phyloP scores from a whole-genome alignment of 768 basidiomycete species.

The Plicaturopsis crispa region DNA sequence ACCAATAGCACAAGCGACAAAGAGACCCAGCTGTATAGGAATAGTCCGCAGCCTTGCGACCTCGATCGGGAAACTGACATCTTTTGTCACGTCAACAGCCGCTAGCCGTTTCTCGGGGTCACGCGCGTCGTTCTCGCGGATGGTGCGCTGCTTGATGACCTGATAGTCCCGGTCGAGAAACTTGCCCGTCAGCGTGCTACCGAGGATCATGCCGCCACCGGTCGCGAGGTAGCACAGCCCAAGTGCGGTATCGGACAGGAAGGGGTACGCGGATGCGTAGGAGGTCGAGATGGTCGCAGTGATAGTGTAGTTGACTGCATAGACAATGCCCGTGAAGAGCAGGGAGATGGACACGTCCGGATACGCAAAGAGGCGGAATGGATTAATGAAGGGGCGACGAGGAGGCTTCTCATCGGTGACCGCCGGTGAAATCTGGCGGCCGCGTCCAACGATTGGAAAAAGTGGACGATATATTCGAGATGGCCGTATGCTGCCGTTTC shows the following conservation, averaged over 20 bases:
- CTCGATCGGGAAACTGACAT: constrained; percentile 13
- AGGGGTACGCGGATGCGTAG: constrained; percentile 50
- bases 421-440: constrained; percentile 9
- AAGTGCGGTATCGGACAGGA: constrained; percentile 51
- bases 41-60: constrained; percentile 42
- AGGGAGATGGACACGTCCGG: constrained; percentile 51
- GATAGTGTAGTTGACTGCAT: constrained; percentile 53
- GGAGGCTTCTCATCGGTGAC: no score
- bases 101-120: constrained; percentile 7
- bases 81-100: constrained; percentile 1
- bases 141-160: constrained; percentile 25
- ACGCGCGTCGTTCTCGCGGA: constrained; percentile 16
- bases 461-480: constrained; percentile 19
- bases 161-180: constrained; percentile 63
- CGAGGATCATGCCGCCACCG: constrained; percentile 63
- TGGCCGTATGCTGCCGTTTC: constrained; percentile 20
- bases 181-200: constrained; percentile 51
- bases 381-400: constrained; percentile 38
- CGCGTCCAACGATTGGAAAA: constrained; percentile 14
- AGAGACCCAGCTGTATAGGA: constrained; percentile 33
- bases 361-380: constrained; percentile 45
- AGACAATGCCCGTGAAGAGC: constrained; percentile 40
- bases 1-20: constrained; percentile 32
- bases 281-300: constrained; percentile 55
- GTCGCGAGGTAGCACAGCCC: constrained; percentile 76